A percentile compares a stretch with the other conserved stretches of the same genome.
Conservation (phyloP, 345 rosid species). For the Lepidium africanum region DNA sequence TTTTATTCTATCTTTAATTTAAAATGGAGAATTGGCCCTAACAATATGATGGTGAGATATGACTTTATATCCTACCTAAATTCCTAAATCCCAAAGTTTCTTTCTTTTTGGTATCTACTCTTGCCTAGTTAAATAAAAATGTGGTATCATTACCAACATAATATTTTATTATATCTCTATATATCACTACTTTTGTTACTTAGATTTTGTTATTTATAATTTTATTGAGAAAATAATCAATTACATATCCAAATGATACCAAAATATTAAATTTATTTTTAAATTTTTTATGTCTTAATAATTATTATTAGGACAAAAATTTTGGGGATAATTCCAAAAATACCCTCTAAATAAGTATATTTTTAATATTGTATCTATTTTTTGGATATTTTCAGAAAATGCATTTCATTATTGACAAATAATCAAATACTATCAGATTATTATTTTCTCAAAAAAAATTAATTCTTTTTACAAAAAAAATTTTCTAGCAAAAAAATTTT, state of each 20-base stretch:
- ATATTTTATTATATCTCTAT: background rate
- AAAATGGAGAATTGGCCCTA: slow-evolving; percentile 12
- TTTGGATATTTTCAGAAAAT: too few relatives aligned
- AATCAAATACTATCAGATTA: too few relatives aligned
- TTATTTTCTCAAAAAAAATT: too few relatives aligned
- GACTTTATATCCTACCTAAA: background rate
- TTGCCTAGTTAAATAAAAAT: background rate
- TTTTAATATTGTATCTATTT: too few relatives aligned
- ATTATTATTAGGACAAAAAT: too few relatives aligned
- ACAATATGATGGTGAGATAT: background rate
- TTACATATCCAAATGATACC: background rate
- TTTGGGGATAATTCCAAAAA: too few relatives aligned
- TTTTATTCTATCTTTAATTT: slow-evolving; percentile 23
- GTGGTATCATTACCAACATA: background rate
- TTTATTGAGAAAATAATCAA: background rate
- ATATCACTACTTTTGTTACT: background rate
- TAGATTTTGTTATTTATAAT: background rate
- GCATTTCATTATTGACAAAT: too few relatives aligned
- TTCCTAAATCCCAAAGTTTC: background rate
- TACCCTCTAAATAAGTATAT: too few relatives aligned
- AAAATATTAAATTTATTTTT: background rate
- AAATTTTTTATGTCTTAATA: too few relatives aligned
- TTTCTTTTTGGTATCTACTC: background rate
- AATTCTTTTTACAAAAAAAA: too few relatives aligned
- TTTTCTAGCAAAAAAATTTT: too few relatives aligned